Conservation (phyloP, 2,329 filamentous ascomycete genomes). For the Aphanocladium album region DNA sequence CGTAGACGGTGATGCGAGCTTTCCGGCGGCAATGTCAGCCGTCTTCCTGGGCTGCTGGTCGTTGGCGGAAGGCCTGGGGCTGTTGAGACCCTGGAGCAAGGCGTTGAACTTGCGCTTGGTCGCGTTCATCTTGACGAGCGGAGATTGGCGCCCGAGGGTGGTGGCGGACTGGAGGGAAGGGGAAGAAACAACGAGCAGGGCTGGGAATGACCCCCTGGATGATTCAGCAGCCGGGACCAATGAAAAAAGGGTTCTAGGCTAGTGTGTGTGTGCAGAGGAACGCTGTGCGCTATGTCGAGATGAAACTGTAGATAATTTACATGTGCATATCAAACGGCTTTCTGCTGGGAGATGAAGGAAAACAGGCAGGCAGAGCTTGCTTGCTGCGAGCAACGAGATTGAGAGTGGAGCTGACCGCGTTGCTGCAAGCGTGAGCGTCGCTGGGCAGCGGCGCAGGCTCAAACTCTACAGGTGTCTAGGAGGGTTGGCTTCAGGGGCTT, state of each 20-base stretch:
- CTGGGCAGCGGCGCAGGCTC: neutral
- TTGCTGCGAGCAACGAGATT: neutral
- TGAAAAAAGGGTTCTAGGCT: neutral
- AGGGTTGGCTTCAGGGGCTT: neutral
- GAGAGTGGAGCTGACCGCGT: neutral
- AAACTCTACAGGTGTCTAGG: neutral
- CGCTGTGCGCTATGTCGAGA: neutral
- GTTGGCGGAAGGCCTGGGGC: slow-evolving; percentile 23
- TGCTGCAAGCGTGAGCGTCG: neutral
- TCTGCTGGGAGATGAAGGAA: neutral
- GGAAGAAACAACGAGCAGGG: neutral
- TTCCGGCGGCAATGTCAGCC: neutral
- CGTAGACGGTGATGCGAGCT: neutral
- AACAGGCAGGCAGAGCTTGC: neutral
- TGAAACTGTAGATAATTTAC: neutral
- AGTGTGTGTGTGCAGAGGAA: neutral
- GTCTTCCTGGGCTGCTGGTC: slow-evolving; percentile 18
- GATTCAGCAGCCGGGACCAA: neutral
- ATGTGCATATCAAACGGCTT: neutral
- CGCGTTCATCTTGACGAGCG: slow-evolving; percentile 53
- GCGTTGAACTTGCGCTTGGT: slow-evolving; percentile 82
- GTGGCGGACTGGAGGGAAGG: neutral
- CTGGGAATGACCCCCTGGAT: neutral
- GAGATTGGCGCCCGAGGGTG: neutral
- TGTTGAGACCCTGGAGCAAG: slow-evolving; percentile 63